phyloP scores from a whole-genome alignment of 1,284 basidiomycete genomes.

The Austroboletus olivaceoglutinosus region DNA sequence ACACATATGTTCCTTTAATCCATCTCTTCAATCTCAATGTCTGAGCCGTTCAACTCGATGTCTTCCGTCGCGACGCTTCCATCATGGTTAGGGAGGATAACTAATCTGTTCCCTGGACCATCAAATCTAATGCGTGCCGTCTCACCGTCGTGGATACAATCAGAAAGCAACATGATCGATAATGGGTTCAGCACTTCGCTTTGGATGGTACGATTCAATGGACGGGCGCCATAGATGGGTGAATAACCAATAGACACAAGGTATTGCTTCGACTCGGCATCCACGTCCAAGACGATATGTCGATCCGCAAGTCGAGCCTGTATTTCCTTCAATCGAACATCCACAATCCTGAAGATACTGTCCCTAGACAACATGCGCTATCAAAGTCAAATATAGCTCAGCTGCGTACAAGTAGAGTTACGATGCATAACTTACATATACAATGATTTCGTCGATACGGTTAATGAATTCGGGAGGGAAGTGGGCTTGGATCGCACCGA shows the following conservation, averaged over 20 bases:
- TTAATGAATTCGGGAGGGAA: constrained; percentile 96
- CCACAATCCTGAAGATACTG: constrained; percentile 81
- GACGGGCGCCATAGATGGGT: constrained; percentile 84
- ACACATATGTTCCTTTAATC: constrained; percentile 43
- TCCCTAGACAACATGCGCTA: constrained; percentile 75
- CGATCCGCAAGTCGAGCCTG: constrained; percentile 75
- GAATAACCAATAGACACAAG: constrained; percentile 86
- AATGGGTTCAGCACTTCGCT: constrained; percentile 92
- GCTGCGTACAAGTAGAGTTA: not conserved
- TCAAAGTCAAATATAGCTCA: constrained; percentile 8
- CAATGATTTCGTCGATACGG: constrained; percentile 85
- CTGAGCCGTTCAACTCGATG: constrained; percentile 45
- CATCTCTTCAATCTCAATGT: constrained; percentile 79
- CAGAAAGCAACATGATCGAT: constrained; percentile 84
- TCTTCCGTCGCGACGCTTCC: constrained; percentile 32
- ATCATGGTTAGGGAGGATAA: constrained; percentile 86
- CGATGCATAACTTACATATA: constrained; percentile 66
- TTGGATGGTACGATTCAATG: constrained; percentile 90
- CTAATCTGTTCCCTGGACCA: constrained; percentile 76
- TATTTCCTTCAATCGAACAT: constrained; percentile 72
- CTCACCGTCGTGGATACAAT: constrained; percentile 82
- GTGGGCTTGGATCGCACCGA: constrained; percentile 74
- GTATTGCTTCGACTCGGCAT: constrained; percentile 78
- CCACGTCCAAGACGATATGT: constrained; percentile 79
- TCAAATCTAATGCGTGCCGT: constrained; percentile 78